A percentile compares a stretch with the other conserved stretches of the same genome.
These are phyloP conservation scores for Hanseniaspora guilliermondii DNA, from an alignment of 805 yeast species.

Conservation along the genomic window DNA sequence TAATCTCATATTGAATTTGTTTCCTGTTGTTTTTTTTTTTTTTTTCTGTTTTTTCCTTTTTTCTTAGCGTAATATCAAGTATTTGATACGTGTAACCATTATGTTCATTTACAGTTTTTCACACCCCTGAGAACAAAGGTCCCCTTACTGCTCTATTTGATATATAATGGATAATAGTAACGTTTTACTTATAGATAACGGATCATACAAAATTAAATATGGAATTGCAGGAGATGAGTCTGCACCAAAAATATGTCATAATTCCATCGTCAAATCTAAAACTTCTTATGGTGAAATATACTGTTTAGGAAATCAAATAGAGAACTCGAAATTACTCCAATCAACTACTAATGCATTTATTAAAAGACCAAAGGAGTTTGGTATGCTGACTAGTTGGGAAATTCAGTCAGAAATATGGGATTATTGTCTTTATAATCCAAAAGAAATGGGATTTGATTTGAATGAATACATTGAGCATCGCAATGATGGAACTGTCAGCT, in stretches of 20 bases:
- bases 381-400: conserved; percentile 86
- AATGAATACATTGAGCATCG: conserved; percentile 31
- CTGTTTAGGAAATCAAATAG: conserved; percentile 53
- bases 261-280: conserved; percentile 44
- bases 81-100: background rate
- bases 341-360: conserved; percentile 64
- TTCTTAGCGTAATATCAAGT: too few relatives aligned
- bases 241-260: conserved; percentile 44
- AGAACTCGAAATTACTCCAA: conserved; percentile 33
- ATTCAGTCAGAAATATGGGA: conserved; percentile 86
- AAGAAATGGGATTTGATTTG: conserved; percentile 34
- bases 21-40: background rate
- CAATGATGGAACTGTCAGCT: conserved; percentile 27
- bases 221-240: conserved; percentile 34
- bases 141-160: background rate
- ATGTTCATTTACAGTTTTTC: background rate
- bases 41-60: too few relatives aligned
- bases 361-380: conserved; percentile 76
- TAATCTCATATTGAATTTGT: background rate
- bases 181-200: conserved; percentile 67
- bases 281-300: conserved; percentile 64
- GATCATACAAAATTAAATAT: conserved; percentile 67
- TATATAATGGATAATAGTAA: background rate
- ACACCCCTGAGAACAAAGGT: background rate
- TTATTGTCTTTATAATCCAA: conserved; percentile 42